Percentiles rank a stretch among this genome's conserved stretches.
Evolutionary conservation across 768 basidiomycete species (phyloP).

Genomic region (Gymnopilus dilepis): DNA sequence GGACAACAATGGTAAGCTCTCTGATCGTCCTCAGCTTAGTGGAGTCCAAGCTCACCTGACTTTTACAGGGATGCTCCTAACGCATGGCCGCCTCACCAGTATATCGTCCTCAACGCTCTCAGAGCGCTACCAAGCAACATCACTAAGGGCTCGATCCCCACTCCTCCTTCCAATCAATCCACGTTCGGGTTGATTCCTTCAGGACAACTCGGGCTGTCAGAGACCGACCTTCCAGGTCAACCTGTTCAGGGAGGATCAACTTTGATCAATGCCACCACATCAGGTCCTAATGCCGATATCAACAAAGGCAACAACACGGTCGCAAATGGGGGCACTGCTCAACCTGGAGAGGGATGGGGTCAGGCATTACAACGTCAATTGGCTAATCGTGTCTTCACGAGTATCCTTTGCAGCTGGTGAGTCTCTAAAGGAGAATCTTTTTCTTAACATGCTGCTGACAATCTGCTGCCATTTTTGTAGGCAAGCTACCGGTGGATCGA

Average conservation of each 20-base stretch:
- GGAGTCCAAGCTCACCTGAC: too few relatives aligned
- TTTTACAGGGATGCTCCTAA: conserved; percentile 80
- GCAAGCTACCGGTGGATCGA: conserved; percentile 88
- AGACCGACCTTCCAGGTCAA: conserved; percentile 75
- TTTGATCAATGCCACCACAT: conserved; percentile 50
- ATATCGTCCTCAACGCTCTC: conserved; percentile 81
- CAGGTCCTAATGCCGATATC: conserved; percentile 64
- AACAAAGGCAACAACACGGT: conserved; percentile 61
- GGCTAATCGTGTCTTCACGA: conserved; percentile 84
- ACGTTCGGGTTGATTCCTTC: conserved; percentile 72
- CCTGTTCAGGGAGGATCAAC: conserved; percentile 42
- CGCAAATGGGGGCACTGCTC: conserved; percentile 69
- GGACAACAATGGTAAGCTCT: conserved; percentile 80
- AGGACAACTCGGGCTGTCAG: conserved; percentile 83
- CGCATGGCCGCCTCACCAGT: conserved; percentile 86
- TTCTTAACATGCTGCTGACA: too few relatives aligned
- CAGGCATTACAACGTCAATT: conserved; percentile 68
- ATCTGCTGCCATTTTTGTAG: conserved; percentile 38
- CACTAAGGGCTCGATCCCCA: conserved; percentile 59
- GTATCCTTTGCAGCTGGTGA: conserved; percentile 89
- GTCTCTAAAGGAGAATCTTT: too few relatives aligned
- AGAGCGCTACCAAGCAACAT: conserved; percentile 75
- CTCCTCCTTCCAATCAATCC: conserved; percentile 53
- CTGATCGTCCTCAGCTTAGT: neutral
- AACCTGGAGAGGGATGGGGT: conserved; percentile 67